Percentiles rank a stretch among this genome's conserved stretches.
Evolutionary conservation across 2,329 filamentous ascomycete genomes (phyloP).

Genomic region (Myriosclerotinia scirpicola): DNA sequence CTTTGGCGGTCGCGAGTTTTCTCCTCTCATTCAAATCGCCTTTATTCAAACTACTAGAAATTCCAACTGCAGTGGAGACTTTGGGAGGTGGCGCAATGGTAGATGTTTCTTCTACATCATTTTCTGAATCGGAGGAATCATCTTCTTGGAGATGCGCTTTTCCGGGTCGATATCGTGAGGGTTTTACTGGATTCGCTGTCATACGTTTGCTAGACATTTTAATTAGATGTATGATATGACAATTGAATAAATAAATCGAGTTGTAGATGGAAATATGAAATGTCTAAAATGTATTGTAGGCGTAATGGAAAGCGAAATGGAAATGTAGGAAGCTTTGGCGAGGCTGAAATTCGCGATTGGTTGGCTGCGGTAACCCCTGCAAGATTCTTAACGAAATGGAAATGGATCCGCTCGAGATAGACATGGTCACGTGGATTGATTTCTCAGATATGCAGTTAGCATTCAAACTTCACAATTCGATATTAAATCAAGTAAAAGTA

Average conservation of each 20-base stretch:
- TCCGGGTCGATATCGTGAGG: constrained; percentile 80
- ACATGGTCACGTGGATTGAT: no score
- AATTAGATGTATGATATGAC: not conserved
- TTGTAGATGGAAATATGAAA: not conserved
- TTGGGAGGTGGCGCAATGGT: constrained; percentile 56
- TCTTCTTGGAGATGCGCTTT: constrained; percentile 60
- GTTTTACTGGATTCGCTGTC: constrained; percentile 85
- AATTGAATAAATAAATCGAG: not conserved
- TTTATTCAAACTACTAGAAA: constrained; percentile 54
- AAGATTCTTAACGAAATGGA: not conserved
- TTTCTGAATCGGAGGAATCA: constrained; percentile 54
- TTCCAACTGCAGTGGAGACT: constrained; percentile 55
- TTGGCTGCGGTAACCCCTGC: constrained; percentile 13
- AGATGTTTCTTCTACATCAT: constrained; percentile 47
- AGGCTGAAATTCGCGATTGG: constrained; percentile 30
- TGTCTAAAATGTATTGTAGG: not conserved
- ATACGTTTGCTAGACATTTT: constrained; percentile 75
- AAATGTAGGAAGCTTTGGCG: constrained; percentile 21
- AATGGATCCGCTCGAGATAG: not conserved
- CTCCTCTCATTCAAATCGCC: constrained; percentile 53
- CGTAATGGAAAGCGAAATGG: no score
- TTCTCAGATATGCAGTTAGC: no score
- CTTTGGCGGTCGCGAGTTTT: constrained; percentile 49
- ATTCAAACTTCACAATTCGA: not conserved
- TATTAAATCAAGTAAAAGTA: not conserved